Evolutionary conservation across 1,284 basidiomycete genomes (phyloP), one percentile per base, ranked within the genome.

Genomic region (Ustilago loliicola): DNA sequence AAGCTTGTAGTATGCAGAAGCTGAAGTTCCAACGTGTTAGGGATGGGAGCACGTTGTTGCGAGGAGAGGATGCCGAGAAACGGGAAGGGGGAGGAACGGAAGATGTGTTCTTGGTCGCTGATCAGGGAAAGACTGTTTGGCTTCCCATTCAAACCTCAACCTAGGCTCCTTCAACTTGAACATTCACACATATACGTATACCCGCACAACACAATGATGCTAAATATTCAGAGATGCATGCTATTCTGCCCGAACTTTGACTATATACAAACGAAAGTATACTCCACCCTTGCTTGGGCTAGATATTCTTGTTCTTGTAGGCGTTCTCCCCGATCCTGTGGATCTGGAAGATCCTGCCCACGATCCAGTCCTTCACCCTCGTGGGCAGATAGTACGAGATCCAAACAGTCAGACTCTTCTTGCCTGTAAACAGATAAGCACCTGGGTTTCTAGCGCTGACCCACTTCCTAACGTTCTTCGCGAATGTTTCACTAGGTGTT

Each of bases 101-200:
- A 27, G 80, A 79, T n/a, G 63, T 60, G 4, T 82, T 82, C 56
- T 53, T 81, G 3, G 81, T 82, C 17, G 61, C 74, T 10, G 56
- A 82, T 60, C 81, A 82, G 61, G 81, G 81, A 7, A 76, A 80
- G 65, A 81, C 80, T 1, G 66, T 81, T 21, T 81, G 71, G 71
- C 32, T 81, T 21, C 79, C 79, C 15, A 70, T 77, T 25, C 59
- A 56, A 23, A 32, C 58, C 11, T 42, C 45, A 2, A 50, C 25
- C n/a, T 30, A 42, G 30, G 21, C 17, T 38, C 10, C 21, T 56
- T 30, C 4, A 17, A 51, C 48, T 27, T 29, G 48, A 11, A 52
- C 29, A 36, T 23, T 27, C 56, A 13, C 17, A 36, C 56, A n/a
- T n/a, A n/a, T n/a, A 66, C 32, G 15, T 36, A 50, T 59, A 59